These are phyloP conservation scores for Verticillium tricorpus DNA, from an alignment of 2,329 filamentous ascomycete species.

Conservation along the genomic window DNA sequence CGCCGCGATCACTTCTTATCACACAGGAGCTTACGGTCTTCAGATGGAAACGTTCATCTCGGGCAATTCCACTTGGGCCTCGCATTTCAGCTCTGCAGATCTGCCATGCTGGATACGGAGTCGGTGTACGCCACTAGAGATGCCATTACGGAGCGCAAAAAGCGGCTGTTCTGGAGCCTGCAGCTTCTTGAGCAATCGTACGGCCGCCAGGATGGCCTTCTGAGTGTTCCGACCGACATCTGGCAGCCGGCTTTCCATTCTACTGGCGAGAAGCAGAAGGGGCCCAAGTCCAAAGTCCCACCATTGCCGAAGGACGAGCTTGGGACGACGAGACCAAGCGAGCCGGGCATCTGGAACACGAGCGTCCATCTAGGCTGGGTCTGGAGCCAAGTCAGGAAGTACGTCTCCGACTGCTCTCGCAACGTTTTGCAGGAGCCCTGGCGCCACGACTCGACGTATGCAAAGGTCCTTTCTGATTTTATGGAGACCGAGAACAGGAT, in stretches of 20 bases:
- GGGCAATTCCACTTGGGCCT: slow-evolving; percentile 47
- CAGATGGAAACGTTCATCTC: slow-evolving; percentile 43
- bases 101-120: slow-evolving; percentile 42
- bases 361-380: slow-evolving; percentile 45
- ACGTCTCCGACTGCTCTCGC: slow-evolving; percentile 42
- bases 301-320: slow-evolving; percentile 39
- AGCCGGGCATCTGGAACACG: slow-evolving; percentile 46
- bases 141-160: slow-evolving; percentile 36
- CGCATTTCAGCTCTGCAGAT: slow-evolving; percentile 44
- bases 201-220: slow-evolving; percentile 38
- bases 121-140: slow-evolving; percentile 31
- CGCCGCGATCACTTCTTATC: neutral
- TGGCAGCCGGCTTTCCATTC: slow-evolving; percentile 30
- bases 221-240: slow-evolving; percentile 35
- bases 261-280: slow-evolving; percentile 15
- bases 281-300: slow-evolving; percentile 28
- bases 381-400: slow-evolving; percentile 41
- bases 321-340: slow-evolving; percentile 31
- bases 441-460: slow-evolving; percentile 47
- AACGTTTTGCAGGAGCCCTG: slow-evolving; percentile 45
- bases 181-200: slow-evolving; percentile 46
- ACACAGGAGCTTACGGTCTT: slow-evolving; percentile 3
- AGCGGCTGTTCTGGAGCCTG: slow-evolving; percentile 46
- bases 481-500: slow-evolving; percentile 45
- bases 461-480: slow-evolving; percentile 44